phyloP scores from a whole-genome alignment of 208 protist species.

The Leishmania gerbilli region DNA sequence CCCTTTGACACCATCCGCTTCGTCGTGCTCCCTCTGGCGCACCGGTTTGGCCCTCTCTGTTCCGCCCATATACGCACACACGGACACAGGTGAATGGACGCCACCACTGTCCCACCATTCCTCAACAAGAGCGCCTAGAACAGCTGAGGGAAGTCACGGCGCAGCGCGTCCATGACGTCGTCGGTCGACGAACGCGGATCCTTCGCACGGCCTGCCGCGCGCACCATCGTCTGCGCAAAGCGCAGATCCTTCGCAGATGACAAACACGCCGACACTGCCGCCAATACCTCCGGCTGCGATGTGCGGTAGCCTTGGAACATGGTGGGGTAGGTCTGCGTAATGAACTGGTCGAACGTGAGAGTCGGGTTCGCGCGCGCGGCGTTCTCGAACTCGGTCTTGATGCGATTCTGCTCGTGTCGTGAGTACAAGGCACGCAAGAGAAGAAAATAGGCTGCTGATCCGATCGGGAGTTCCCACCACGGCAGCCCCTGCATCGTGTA shows the following conservation, averaged over 20 bases:
- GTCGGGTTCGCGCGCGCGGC: constrained; percentile 46
- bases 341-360: constrained; percentile 83
- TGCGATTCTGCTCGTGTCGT: constrained; percentile 57
- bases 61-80: background rate
- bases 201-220: constrained; percentile 58
- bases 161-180: constrained; percentile 74
- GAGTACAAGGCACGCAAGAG: constrained; percentile 68
- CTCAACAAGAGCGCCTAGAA: constrained; percentile 25
- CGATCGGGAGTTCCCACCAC: constrained; percentile 80
- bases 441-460: constrained; percentile 61
- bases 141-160: constrained; percentile 64
- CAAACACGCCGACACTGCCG: constrained; percentile 71
- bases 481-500: constrained; percentile 68
- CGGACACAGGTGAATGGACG: background rate
- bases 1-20: background rate
- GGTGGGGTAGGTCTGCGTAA: constrained; percentile 62
- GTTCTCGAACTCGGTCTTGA: constrained; percentile 77
- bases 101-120: background rate
- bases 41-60: background rate
- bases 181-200: constrained; percentile 71
- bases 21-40: background rate
- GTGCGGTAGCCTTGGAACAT: constrained; percentile 83
- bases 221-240: constrained; percentile 67
- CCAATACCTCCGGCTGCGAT: constrained; percentile 68
- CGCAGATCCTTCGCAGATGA: constrained; percentile 53